A percentile compares a stretch with the other conserved stretches of the same genome.
Evolutionary conservation across 1,139 yeast genomes (phyloP).

Genomic region (Debaryomyces nepalensis): DNA sequence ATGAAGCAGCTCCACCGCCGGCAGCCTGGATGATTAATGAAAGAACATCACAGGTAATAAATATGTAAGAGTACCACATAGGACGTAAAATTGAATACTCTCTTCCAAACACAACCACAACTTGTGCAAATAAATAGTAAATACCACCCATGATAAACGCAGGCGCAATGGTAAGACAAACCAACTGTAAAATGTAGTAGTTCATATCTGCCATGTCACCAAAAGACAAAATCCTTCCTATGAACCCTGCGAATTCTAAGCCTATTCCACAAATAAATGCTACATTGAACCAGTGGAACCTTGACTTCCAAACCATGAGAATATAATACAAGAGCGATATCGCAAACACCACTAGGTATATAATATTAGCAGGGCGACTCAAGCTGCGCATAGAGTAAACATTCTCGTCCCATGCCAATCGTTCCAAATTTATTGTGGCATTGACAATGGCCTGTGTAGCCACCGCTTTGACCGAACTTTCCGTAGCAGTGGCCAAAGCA

Average conservation of each 20-base stretch:
- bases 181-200: constrained; percentile 65
- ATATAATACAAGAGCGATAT: constrained; percentile 25
- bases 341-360: constrained; percentile 28
- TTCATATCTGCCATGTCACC: constrained; percentile 43
- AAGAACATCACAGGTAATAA: constrained; percentile 65
- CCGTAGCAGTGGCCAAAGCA: constrained; percentile 47
- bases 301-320: constrained; percentile 38
- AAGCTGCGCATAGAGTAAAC: constrained; percentile 40
- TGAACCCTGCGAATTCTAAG: constrained; percentile 73
- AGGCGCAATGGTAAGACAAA: constrained; percentile 77
- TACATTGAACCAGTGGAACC: constrained; percentile 76
- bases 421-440: constrained; percentile 35
- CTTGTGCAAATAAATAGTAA: constrained; percentile 73
- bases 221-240: constrained; percentile 57
- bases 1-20: constrained; percentile 81
- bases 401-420: constrained; percentile 27
- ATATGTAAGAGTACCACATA: constrained; percentile 70
- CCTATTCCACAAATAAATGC: constrained; percentile 64
- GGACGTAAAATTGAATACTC: constrained; percentile 66
- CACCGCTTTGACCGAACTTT: constrained; percentile 25
- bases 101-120: constrained; percentile 69
- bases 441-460: constrained; percentile 38
- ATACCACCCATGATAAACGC: constrained; percentile 88
- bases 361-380: constrained; percentile 30
- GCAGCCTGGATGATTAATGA: constrained; percentile 78